Conservation (phyloP, 2,329 filamentous ascomycete genomes). For the Talaromyces amestolkiae region DNA sequence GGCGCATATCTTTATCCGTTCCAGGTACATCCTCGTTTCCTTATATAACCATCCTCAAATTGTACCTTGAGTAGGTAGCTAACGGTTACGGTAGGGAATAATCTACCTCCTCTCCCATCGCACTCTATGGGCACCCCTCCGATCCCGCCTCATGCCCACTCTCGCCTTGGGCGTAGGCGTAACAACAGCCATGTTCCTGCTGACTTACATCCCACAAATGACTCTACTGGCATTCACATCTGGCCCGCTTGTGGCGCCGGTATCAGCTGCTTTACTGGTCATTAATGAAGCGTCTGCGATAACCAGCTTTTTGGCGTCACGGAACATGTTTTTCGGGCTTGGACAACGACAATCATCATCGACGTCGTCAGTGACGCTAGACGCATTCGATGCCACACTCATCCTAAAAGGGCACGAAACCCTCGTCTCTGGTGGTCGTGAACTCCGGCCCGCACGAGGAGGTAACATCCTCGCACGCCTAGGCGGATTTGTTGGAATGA, state of each 20-base stretch:
- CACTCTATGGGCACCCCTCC: slow-evolving; percentile 59
- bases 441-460: slow-evolving; percentile 57
- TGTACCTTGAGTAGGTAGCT: slow-evolving; percentile 6
- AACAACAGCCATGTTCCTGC: slow-evolving; percentile 76
- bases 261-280: slow-evolving; percentile 59
- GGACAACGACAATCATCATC: neutral
- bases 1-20: slow-evolving; percentile 84
- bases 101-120: slow-evolving; percentile 59
- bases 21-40: slow-evolving; percentile 47
- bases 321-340: neutral
- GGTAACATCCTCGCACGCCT: slow-evolving; percentile 54
- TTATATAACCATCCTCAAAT: too few relatives aligned
- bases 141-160: slow-evolving; percentile 58
- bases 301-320: slow-evolving; percentile 21
- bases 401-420: slow-evolving; percentile 54
- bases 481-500: slow-evolving; percentile 50
- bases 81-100: slow-evolving; percentile 47
- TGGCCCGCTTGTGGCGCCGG: slow-evolving; percentile 63
- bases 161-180: slow-evolving; percentile 69
- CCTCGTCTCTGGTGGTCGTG: slow-evolving; percentile 71
- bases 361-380: slow-evolving; percentile 43
- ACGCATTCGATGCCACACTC: slow-evolving; percentile 79
- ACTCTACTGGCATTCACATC: slow-evolving; percentile 80
- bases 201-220: slow-evolving; percentile 83
- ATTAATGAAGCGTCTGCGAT: slow-evolving; percentile 56